Conservation (phyloP, 2,329 filamentous ascomycete genomes). For the Ophiocordyceps camponoti-leonardi region DNA sequence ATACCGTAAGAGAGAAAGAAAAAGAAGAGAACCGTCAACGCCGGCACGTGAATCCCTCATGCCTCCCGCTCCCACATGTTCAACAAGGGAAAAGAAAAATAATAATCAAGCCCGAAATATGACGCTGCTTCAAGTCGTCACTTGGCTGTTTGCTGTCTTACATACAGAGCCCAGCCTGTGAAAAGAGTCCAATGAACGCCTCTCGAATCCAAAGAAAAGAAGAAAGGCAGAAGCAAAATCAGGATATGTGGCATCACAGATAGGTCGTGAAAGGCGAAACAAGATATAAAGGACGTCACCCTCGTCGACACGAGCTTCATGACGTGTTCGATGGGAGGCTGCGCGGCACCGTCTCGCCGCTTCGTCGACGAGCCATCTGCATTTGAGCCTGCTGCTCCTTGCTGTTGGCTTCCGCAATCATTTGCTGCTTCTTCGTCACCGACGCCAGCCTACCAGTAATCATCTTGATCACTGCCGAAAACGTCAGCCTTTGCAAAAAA, state of each 20-base stretch:
- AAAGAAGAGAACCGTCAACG: neutral
- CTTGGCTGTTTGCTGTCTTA: neutral
- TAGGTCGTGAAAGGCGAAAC: neutral
- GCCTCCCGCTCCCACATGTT: neutral
- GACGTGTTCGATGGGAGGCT: slow-evolving; percentile 32
- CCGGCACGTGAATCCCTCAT: neutral
- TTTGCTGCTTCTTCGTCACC: slow-evolving; percentile 42
- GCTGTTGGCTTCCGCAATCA: slow-evolving; percentile 39
- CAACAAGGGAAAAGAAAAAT: neutral
- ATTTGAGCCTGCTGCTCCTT: slow-evolving; percentile 28
- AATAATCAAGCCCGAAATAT: neutral
- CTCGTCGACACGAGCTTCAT: neutral
- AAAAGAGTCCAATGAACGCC: neutral
- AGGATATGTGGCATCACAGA: neutral
- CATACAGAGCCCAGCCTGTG: neutral
- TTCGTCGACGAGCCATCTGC: slow-evolving; percentile 27
- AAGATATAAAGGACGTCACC: neutral
- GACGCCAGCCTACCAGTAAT: slow-evolving; percentile 35
- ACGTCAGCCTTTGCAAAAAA: neutral
- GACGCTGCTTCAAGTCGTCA: neutral
- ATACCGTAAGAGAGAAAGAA: neutral
- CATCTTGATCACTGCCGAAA: slow-evolving; percentile 40
- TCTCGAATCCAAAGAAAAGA: neutral
- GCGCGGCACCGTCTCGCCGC: slow-evolving; percentile 37
- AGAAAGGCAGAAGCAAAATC: too few relatives aligned